Conservation (phyloP, 306 rosid genomes). For the Rubus idaeus region DNA sequence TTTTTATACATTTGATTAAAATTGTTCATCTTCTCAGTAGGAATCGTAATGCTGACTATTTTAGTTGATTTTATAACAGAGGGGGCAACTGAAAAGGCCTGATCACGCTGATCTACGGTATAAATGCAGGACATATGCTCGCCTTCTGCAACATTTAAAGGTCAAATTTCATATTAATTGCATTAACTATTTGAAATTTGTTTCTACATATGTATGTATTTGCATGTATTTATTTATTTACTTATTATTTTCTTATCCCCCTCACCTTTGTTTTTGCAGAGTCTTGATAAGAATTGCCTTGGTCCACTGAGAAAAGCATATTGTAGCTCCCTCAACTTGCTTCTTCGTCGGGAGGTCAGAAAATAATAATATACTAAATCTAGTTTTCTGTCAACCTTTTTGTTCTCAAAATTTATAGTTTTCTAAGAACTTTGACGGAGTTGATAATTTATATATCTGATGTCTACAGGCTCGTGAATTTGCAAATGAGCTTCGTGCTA, state of each 20-base stretch:
- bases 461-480: slow-evolving; percentile 83
- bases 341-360: slow-evolving; percentile 90
- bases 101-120: slow-evolving; percentile 93
- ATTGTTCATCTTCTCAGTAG: slow-evolving; percentile 10
- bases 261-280: slow-evolving; percentile 46
- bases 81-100: slow-evolving; percentile 96
- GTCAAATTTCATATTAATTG: slow-evolving; percentile 36
- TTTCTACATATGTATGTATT: background rate
- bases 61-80: slow-evolving; percentile 47
- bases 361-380: slow-evolving; percentile 26
- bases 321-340: slow-evolving; percentile 89
- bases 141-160: slow-evolving; percentile 88
- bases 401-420: background rate
- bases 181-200: slow-evolving; percentile 13
- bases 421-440: background rate
- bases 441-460: slow-evolving; percentile 12
- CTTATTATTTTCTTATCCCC: slow-evolving; percentile 6
- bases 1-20: slow-evolving; percentile 17
- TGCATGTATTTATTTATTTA: background rate
- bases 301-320: slow-evolving; percentile 72
- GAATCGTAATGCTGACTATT: slow-evolving; percentile 27
- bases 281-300: slow-evolving; percentile 83
- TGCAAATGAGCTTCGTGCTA: slow-evolving; percentile 93
- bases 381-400: slow-evolving; percentile 5
- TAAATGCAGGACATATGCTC: slow-evolving; percentile 92